Conservation (phyloP, 768 basidiomycete species). For the Agaricus sinodeliciosus region DNA sequence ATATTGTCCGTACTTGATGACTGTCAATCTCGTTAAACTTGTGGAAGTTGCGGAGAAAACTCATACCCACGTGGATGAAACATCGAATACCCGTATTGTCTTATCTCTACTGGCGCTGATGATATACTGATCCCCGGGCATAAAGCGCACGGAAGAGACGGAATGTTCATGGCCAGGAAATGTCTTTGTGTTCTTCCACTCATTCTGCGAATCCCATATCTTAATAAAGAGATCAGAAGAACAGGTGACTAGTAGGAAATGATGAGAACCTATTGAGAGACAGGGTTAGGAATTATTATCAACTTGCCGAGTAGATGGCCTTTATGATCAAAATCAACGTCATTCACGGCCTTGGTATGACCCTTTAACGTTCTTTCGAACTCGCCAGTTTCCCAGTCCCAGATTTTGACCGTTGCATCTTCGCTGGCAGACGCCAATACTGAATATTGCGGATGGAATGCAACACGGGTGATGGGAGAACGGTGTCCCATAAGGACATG, state of each 20-base stretch:
- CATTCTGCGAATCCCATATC: constrained; percentile 86
- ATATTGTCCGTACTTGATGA: constrained; percentile 69
- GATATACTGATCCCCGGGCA: constrained; percentile 78
- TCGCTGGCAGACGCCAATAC: constrained; percentile 81
- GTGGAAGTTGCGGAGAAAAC: neutral
- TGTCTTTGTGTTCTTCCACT: constrained; percentile 86
- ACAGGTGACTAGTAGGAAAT: constrained; percentile 40
- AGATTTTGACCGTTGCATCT: constrained; percentile 86
- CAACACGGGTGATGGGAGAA: constrained; percentile 66
- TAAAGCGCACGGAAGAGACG: constrained; percentile 79
- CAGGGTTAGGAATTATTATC: constrained; percentile 6
- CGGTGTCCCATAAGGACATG: constrained; percentile 75
- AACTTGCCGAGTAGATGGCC: constrained; percentile 70
- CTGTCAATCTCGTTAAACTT: constrained; percentile 27
- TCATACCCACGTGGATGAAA: constrained; percentile 68
- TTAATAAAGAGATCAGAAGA: constrained; percentile 90
- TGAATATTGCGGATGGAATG: constrained; percentile 85
- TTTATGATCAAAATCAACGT: constrained; percentile 85
- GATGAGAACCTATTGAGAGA: neutral
- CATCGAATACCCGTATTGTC: constrained; percentile 82
- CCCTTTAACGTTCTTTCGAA: constrained; percentile 89
- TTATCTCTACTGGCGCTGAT: constrained; percentile 85
- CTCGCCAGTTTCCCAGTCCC: constrained; percentile 96
- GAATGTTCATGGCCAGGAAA: constrained; percentile 89
- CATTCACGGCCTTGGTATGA: constrained; percentile 83